A percentile compares a stretch with the other conserved stretches of the same genome.
These are phyloP conservation scores for Chlorella sorokiniana DNA, from an alignment of 139 green algal genomes.

Conservation along the genomic window DNA sequence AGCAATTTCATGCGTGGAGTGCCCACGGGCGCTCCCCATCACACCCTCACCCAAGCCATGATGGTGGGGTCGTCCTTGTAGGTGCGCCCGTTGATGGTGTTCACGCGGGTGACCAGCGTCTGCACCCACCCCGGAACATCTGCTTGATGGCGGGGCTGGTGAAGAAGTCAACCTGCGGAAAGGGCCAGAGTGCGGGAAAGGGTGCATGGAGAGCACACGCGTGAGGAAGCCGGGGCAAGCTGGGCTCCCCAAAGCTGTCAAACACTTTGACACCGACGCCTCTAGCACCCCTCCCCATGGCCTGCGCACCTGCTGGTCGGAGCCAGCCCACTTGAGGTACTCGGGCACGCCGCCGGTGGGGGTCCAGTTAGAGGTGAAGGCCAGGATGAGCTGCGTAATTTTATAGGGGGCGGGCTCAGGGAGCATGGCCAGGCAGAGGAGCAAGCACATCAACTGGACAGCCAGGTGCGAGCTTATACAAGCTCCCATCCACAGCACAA, in stretches of 20 bases:
- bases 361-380: slow-evolving; percentile 66
- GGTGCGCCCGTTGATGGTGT: slow-evolving; percentile 54
- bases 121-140: slow-evolving; percentile 26
- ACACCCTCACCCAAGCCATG: slow-evolving; percentile 41
- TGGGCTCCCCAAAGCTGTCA: neutral
- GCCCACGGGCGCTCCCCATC: neutral
- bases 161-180: slow-evolving; percentile 53
- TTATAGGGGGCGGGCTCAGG: neutral
- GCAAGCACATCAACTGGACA: neutral
- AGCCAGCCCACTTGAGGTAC: slow-evolving; percentile 50
- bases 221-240: neutral
- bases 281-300: neutral
- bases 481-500: neutral
- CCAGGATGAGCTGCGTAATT: slow-evolving; percentile 48
- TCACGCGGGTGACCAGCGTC: slow-evolving; percentile 41
- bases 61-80: slow-evolving; percentile 59
- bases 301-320: neutral
- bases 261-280: neutral
- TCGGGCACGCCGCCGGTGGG: slow-evolving; percentile 51
- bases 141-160: slow-evolving; percentile 39
- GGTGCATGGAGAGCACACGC: neutral
- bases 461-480: too few relatives aligned
- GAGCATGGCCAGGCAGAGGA: neutral
- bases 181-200: neutral
- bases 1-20: too few relatives aligned